Evolutionary conservation across 768 basidiomycete species (phyloP).

Genomic region (Tylopilus cervinicoccineus): DNA sequence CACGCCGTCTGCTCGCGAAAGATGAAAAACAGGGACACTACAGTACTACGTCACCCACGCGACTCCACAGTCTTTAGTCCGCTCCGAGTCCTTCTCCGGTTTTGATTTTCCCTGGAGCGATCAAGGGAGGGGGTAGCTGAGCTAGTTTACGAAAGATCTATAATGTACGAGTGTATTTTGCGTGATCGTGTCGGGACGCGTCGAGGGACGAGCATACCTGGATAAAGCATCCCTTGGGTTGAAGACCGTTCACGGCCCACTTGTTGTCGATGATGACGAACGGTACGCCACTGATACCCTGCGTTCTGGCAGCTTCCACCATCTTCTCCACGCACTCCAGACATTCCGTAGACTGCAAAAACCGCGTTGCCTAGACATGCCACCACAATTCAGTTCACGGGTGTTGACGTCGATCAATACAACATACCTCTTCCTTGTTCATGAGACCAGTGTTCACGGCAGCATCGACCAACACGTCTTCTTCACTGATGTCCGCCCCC

Average conservation of each 20-base stretch:
- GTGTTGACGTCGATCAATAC: too few relatives aligned
- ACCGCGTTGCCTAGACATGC: slow-evolving; percentile 30
- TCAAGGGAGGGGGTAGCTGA: slow-evolving; percentile 8
- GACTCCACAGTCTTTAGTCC: background rate
- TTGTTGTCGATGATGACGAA: slow-evolving; percentile 45
- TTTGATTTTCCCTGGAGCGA: background rate
- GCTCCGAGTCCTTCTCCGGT: background rate
- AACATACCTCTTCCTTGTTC: slow-evolving; percentile 31
- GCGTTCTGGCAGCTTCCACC: slow-evolving; percentile 34
- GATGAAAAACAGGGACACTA: background rate
- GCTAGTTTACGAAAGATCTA: slow-evolving; percentile 31
- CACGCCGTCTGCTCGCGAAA: background rate
- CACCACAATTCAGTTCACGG: too few relatives aligned
- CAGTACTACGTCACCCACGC: background rate
- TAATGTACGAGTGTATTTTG: background rate
- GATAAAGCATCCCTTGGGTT: slow-evolving; percentile 37
- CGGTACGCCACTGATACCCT: slow-evolving; percentile 47
- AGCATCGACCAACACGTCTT: slow-evolving; percentile 31
- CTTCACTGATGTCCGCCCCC: slow-evolving; percentile 33
- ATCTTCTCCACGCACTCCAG: slow-evolving; percentile 36
- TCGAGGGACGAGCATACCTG: slow-evolving; percentile 20
- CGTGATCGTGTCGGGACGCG: background rate
- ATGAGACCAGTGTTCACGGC: slow-evolving; percentile 36
- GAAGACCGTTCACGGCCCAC: slow-evolving; percentile 44
- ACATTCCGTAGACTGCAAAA: slow-evolving; percentile 37